Conservation (phyloP, 2,329 filamentous ascomycete species). For the Orbilia brochopaga region DNA sequence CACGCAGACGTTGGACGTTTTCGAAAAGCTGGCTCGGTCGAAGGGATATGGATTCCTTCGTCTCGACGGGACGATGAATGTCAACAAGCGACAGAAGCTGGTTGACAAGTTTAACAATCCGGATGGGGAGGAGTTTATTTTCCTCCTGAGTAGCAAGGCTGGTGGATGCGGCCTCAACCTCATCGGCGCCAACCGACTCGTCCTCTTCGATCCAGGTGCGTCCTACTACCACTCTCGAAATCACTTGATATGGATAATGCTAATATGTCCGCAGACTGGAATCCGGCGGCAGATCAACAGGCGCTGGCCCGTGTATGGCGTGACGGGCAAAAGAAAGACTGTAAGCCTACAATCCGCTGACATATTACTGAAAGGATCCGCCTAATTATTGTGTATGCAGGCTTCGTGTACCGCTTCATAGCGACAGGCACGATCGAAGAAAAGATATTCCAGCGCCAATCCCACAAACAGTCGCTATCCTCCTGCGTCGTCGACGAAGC, state of each 20-base stretch:
- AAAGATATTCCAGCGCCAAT: constrained; percentile 98
- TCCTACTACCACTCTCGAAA: neutral
- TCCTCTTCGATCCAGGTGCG: constrained; percentile 81
- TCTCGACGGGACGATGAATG: constrained; percentile 96
- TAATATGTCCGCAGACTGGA: constrained; percentile 83
- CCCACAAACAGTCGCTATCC: constrained; percentile 95
- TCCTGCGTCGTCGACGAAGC: constrained; percentile 95
- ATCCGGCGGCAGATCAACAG: constrained; percentile 95
- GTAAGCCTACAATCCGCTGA: constrained; percentile 56
- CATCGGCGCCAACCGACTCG: constrained; percentile 90
- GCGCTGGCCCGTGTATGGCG: constrained; percentile 97
- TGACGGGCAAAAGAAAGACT: constrained; percentile 98
- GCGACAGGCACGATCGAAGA: constrained; percentile 97
- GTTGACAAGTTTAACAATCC: constrained; percentile 98
- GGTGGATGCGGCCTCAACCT: constrained; percentile 96
- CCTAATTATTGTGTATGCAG: constrained; percentile 9
- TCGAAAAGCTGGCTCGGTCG: constrained; percentile 84
- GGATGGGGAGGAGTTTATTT: constrained; percentile 85
- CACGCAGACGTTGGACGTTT: constrained; percentile 92
- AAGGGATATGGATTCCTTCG: constrained; percentile 84
- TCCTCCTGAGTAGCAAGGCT: constrained; percentile 94
- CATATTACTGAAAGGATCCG: neutral
- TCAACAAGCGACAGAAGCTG: constrained; percentile 94
- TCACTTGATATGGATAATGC: too few species aligned
- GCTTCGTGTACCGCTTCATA: constrained; percentile 98